phyloP scores from a whole-genome alignment of 192 early-diverging fungal genomes.

The Phlyctochytrium planicorne region DNA sequence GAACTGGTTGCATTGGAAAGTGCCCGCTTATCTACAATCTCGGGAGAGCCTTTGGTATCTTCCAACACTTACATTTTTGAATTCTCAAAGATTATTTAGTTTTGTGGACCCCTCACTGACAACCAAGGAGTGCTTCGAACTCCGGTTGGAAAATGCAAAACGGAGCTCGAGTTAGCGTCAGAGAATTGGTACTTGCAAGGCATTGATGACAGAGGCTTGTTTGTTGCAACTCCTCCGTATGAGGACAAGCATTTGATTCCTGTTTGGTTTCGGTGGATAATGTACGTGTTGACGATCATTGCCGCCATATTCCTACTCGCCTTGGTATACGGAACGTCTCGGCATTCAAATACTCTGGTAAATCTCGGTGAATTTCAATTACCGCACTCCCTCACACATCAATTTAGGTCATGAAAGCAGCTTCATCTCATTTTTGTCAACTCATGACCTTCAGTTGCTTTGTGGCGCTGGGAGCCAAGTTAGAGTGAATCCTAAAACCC shows the following conservation, averaged over 20 bases:
- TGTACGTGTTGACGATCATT: not conserved
- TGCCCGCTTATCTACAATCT: not conserved
- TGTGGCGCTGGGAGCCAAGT: too few relatives aligned
- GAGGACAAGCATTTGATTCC: not conserved
- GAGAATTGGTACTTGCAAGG: not conserved
- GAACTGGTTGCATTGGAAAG: not conserved
- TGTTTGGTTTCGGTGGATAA: not conserved
- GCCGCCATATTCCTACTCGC: not conserved
- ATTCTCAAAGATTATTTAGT: too few relatives aligned
- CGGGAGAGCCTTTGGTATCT: not conserved
- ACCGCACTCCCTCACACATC: not conserved
- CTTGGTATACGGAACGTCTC: not conserved
- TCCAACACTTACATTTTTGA: too few relatives aligned
- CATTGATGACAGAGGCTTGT: not conserved
- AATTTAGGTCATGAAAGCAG: conserved; percentile 1
- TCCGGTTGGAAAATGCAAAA: not conserved
- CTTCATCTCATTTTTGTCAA: not conserved
- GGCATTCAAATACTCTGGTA: not conserved
- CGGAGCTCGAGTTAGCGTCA: not conserved
- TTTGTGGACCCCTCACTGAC: not conserved
- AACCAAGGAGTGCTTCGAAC: not conserved
- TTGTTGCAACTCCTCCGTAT: not conserved
- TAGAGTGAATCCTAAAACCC: too few relatives aligned
- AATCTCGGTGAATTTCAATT: too few relatives aligned
- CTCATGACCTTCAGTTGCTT: not conserved